Percentiles rank a stretch among this genome's conserved stretches.
Conservation (phyloP, 1,139 yeast genomes). For the Geotrichum candidum region DNA sequence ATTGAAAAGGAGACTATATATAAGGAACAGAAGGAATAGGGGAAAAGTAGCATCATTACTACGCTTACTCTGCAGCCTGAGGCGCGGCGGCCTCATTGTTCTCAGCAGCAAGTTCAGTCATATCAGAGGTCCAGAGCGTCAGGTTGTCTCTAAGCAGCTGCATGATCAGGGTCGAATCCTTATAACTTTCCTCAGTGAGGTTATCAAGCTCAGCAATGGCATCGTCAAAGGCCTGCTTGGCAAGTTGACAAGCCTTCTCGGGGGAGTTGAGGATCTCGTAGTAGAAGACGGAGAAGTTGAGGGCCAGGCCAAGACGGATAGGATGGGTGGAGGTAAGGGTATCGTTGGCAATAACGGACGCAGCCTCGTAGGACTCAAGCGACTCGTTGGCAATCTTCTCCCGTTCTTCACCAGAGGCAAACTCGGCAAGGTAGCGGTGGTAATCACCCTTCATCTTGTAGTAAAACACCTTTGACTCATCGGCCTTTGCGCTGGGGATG, state of each 20-base stretch:
- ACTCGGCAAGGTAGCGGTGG: slow-evolving; percentile 98
- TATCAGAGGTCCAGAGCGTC: slow-evolving; percentile 96
- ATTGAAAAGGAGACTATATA: not conserved
- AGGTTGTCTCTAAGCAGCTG: slow-evolving; percentile 97
- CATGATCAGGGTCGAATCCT: slow-evolving; percentile 97
- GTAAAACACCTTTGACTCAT: slow-evolving; percentile 96
- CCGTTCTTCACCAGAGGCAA: slow-evolving; percentile 85
- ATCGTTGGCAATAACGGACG: slow-evolving; percentile 93
- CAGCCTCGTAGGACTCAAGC: slow-evolving; percentile 89
- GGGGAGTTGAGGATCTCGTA: slow-evolving; percentile 97
- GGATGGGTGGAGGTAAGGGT: slow-evolving; percentile 99
- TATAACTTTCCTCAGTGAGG: slow-evolving; percentile 94
- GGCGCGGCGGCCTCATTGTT: slow-evolving; percentile 46
- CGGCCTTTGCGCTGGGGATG: slow-evolving; percentile 88
- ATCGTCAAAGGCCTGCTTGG: slow-evolving; percentile 98
- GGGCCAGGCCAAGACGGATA: slow-evolving; percentile 94
- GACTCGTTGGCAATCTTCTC: slow-evolving; percentile 90
- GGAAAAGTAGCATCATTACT: not conserved
- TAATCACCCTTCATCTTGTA: slow-evolving; percentile 99
- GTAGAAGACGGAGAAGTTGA: slow-evolving; percentile 96
- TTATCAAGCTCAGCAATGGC: slow-evolving; percentile 98
- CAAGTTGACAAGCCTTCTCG: slow-evolving; percentile 96
- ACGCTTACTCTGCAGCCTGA: slow-evolving; percentile 27
- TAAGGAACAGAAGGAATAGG: not conserved
- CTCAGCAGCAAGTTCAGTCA: slow-evolving; percentile 66